Evolutionary conservation across 371 early-diverging fungal genomes (phyloP).

Genomic region (Dinochytrium kinnereticum): DNA sequence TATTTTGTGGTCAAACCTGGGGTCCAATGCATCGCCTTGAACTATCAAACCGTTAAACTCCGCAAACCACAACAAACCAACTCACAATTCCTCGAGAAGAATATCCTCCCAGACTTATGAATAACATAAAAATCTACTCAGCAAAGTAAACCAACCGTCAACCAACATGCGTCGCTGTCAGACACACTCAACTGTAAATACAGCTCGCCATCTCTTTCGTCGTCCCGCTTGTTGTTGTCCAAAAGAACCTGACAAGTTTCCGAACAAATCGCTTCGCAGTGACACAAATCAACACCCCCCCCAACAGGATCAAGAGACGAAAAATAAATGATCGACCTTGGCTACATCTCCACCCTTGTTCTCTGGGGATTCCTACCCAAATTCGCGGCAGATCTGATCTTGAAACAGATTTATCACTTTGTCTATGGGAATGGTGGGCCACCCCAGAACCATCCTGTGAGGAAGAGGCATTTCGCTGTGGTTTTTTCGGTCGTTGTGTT

Average conservation of each 20-base stretch:
- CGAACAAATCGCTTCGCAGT: background rate
- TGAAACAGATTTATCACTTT: constrained; percentile 3
- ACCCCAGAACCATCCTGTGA: constrained; percentile 41
- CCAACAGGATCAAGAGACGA: background rate
- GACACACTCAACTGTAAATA: background rate
- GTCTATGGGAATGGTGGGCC: constrained; percentile 32
- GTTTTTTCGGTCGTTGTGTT: constrained; percentile 57
- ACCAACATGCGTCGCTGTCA: background rate
- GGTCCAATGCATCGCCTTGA: constrained; percentile 54
- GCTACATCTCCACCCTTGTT: background rate
- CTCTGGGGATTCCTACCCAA: constrained; percentile 10
- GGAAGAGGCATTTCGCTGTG: constrained; percentile 47
- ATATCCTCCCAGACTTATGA: constrained; percentile 53
- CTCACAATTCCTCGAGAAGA: constrained; percentile 58
- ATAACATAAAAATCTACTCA: constrained; percentile 53
- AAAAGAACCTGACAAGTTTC: background rate
- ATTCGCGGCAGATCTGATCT: background rate
- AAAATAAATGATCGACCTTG: background rate
- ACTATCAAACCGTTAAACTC: no score
- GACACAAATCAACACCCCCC: no score
- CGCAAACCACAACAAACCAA: no score
- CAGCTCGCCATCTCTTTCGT: background rate
- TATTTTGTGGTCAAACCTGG: constrained; percentile 44
- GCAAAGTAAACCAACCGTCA: background rate
- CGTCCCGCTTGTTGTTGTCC: background rate